Base-by-base conservation (phyloP, 345 rosid genomes). In the Clausena lansium region DNA sequence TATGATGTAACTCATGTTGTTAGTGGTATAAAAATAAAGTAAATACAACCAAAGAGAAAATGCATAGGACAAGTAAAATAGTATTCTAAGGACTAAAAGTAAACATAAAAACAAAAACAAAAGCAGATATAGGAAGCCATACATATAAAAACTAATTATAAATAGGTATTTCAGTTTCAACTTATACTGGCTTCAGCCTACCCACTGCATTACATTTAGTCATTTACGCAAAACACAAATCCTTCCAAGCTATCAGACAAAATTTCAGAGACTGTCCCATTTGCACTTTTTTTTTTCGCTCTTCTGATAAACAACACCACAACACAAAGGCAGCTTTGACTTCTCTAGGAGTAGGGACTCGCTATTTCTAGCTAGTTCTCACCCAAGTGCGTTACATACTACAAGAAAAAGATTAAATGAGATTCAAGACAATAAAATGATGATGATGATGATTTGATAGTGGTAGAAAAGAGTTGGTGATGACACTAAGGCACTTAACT, bases 231-330 rank as follows among this genome's bases (percentile, higher is more conserved):
- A 78, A 81, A 79, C 77, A 39, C 65, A 67, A 66, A 67, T 70
- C 67, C 80, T 70, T 58, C 58, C 80, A 60, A 84, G 80, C 76
- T 76, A 85, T 41, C 83, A 66, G 81, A 83, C 89, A 81, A 87
- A 83, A 77, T 71, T 66, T 70, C 78, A 47, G 85, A 81, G 78
- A 67, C 86, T 73, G 79, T 73, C 57, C 45, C 35, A 20, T 55
- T 68, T 24, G 14, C 38, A 3, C 19, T 15, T 8, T 14, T 5
- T 54, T 10, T 8, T 38, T 17, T 5, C 57, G 19, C 50, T 8
- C 19, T 38, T 64, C 66, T 71, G 54, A 76, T 61, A 65, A 80
- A 28, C 80, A 24, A 66, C 64, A 54, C 38, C 74, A 55, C 71
- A 86, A 79, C 74, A 55, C 71, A 86, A 79, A 71, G 82, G 79